phyloP scores from a whole-genome alignment of 305 asterid genomes.

The Rubia occidens region DNA sequence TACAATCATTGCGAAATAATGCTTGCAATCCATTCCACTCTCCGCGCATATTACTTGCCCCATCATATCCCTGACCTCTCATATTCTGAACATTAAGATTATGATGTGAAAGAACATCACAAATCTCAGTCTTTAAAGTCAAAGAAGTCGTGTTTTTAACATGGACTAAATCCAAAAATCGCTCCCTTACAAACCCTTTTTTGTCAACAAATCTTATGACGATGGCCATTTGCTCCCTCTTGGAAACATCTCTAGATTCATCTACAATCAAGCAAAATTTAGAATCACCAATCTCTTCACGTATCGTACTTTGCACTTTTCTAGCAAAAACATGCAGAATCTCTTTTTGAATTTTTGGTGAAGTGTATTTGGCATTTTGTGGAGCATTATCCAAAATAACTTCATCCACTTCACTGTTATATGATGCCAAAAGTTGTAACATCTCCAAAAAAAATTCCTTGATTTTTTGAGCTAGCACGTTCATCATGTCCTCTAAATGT shows the following conservation, averaged over 20 bases:
- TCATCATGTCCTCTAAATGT: no score
- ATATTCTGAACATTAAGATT: background rate
- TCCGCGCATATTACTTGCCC: background rate
- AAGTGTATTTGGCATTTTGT: no score
- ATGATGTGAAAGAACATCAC: background rate
- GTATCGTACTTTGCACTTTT: background rate
- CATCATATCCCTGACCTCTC: slow-evolving; percentile 5
- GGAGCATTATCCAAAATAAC: no score
- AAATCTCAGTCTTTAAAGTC: background rate
- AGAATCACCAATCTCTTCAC: no score
- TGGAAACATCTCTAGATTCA: background rate
- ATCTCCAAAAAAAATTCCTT: no score
- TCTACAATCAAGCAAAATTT: background rate
- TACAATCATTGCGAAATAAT: background rate
- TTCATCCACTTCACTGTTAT: no score
- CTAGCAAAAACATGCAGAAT: background rate
- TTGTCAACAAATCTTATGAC: background rate
- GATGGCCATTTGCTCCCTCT: background rate
- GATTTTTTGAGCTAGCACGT: background rate
- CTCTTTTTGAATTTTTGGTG: no score
- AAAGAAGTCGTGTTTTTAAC: background rate
- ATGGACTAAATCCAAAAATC: slow-evolving; percentile 3
- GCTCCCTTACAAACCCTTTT: background rate
- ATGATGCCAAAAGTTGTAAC: no score
- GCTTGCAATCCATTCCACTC: slow-evolving; percentile 1